phyloP scores from a whole-genome alignment of 257 asterid genomes.

The Solanum sejunctum region DNA sequence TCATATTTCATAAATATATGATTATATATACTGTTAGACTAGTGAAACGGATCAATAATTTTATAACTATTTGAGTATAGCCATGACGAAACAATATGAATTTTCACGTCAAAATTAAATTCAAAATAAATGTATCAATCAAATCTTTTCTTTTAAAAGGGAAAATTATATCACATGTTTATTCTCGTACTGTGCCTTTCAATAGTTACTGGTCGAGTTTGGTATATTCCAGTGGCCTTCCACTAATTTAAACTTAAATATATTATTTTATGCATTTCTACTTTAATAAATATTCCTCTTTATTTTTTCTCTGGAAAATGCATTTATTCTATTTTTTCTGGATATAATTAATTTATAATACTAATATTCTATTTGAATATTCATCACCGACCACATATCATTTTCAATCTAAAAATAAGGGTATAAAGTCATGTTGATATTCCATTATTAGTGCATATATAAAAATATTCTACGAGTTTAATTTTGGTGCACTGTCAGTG shows the following conservation, averaged over 20 bases:
- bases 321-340: background rate
- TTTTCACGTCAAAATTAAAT: background rate
- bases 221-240: background rate
- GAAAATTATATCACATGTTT: background rate
- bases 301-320: background rate
- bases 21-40: too few relatives aligned
- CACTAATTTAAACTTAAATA: background rate
- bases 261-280: background rate
- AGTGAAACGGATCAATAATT: too few relatives aligned
- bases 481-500: too few relatives aligned
- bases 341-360: background rate
- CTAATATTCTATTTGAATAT: background rate
- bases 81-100: background rate
- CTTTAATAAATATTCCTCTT: background rate
- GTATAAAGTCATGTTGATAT: background rate
- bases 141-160: background rate
- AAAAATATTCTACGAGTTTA: background rate
- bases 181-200: background rate
- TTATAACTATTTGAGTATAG: too few relatives aligned
- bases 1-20: too few relatives aligned
- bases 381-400: background rate
- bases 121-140: background rate
- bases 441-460: background rate
- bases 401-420: background rate
- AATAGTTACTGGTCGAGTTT: background rate